Evolutionary conservation across 106 monocot species (phyloP).

Genomic region (Chionographis japonica): DNA sequence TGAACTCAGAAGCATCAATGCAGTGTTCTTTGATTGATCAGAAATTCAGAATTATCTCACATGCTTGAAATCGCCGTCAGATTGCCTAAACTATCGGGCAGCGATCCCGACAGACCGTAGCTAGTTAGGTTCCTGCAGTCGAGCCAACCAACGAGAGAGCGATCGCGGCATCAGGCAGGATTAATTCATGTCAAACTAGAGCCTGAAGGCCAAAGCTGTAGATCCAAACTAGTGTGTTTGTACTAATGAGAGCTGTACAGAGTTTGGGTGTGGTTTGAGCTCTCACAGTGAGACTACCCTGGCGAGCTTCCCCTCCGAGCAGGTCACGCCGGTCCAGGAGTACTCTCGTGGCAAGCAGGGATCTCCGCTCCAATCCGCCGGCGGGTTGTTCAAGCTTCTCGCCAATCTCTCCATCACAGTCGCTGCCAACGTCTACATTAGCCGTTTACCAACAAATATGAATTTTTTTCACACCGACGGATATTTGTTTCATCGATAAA

Average conservation of each 20-base stretch:
- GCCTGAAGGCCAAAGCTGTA: too few species aligned
- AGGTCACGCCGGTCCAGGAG: constrained; percentile 58
- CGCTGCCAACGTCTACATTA: constrained; percentile 17
- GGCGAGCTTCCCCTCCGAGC: constrained; percentile 33
- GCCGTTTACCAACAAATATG: too few species aligned
- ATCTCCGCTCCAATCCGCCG: constrained; percentile 69
- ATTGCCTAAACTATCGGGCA: constrained; percentile 40
- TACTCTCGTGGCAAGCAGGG: constrained; percentile 50
- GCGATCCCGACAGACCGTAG: constrained; percentile 31
- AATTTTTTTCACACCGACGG: too few species aligned
- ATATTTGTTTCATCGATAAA: too few species aligned
- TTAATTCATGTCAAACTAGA: too few species aligned
- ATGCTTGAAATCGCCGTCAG: constrained; percentile 53
- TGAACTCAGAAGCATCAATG: not conserved
- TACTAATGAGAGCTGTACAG: not conserved
- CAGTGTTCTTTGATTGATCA: too few species aligned
- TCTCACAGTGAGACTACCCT: constrained; percentile 54
- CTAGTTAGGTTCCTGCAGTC: constrained; percentile 45
- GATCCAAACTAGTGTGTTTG: not conserved
- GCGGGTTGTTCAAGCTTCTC: constrained; percentile 36
- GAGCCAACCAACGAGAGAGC: too few species aligned
- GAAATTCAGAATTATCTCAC: constrained; percentile 25
- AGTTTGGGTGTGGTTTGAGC: not conserved
- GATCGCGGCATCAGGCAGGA: too few species aligned
- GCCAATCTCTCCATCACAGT: constrained; percentile 56